phyloP scores from a whole-genome alignment of 345 rosid species.

The Kandelia obovata region DNA sequence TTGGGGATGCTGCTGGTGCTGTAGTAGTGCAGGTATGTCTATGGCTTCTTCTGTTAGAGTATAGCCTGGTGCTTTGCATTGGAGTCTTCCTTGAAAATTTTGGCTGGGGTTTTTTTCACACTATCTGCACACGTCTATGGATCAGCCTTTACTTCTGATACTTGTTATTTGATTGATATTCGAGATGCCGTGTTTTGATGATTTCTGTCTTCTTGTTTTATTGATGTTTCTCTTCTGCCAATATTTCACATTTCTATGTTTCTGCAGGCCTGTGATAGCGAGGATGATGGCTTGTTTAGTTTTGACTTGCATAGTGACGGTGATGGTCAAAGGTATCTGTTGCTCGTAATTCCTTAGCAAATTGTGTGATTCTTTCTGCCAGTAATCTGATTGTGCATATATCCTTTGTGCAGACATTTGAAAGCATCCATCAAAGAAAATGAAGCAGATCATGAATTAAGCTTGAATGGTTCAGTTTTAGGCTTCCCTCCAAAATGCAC shows the following conservation, averaged over 20 bases:
- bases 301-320: conserved; percentile 88
- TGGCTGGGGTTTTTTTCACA: too few relatives aligned
- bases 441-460: conserved; percentile 39
- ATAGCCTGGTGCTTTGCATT: neutral
- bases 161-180: neutral
- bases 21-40: conserved; percentile 76
- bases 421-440: conserved; percentile 46
- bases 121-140: too few relatives aligned
- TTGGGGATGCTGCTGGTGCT: conserved; percentile 98
- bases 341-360: conserved; percentile 7
- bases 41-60: neutral
- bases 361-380: conserved; percentile 10
- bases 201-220: neutral
- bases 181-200: neutral
- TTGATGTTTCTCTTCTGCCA: neutral
- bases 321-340: conserved; percentile 61
- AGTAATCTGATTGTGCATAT: conserved; percentile 7
- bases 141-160: too few relatives aligned
- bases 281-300: conserved; percentile 77
- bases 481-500: conserved; percentile 59
- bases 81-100: neutral
- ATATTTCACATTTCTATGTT: conserved; percentile 12
- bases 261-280: conserved; percentile 73
- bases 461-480: conserved; percentile 55
- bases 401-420: conserved; percentile 55